Conservation (phyloP, 192 early-diverging fungal species). For the Phycomyces nitens region DNA sequence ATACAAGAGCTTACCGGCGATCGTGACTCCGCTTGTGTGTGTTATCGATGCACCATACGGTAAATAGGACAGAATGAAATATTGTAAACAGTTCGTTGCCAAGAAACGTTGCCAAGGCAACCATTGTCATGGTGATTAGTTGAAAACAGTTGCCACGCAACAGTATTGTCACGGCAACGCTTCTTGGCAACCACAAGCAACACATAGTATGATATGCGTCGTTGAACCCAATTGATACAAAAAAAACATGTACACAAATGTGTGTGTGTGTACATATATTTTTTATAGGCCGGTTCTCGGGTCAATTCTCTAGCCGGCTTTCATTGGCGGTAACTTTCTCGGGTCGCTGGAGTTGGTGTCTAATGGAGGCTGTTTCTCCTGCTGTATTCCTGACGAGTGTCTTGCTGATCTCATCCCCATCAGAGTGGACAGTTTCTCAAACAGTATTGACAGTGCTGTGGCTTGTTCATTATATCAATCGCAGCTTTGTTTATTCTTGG, state of each 20-base stretch:
- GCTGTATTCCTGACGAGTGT: conserved; percentile 8
- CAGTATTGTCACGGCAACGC: too few relatives aligned
- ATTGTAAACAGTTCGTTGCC: too few relatives aligned
- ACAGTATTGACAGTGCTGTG: conserved; percentile 19
- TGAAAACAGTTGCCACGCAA: too few relatives aligned
- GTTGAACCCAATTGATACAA: too few relatives aligned
- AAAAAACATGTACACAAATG: not conserved
- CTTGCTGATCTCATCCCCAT: not conserved
- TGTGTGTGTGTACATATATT: not conserved
- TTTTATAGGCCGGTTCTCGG: not conserved
- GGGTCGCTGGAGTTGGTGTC: conserved; percentile 33
- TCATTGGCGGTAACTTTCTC: conserved; percentile 13
- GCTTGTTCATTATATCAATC: conserved; percentile 38
- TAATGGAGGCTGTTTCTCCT: conserved; percentile 38
- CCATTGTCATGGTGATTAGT: too few relatives aligned
- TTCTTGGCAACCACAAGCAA: too few relatives aligned
- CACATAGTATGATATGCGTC: too few relatives aligned
- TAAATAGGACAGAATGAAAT: not conserved
- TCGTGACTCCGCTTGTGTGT: conserved; percentile 7
- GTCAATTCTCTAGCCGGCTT: conserved; percentile 10
- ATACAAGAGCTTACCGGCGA: conserved; percentile 18
- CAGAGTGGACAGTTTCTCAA: conserved; percentile 21
- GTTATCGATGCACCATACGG: conserved; percentile 32
- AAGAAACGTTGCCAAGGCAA: too few relatives aligned
- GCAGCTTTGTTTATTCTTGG: conserved; percentile 26